Evolutionary conservation across 176 grass and related monocot species (phyloP), one percentile per base, ranked within the genome.

Genomic region (Ampelocalamus luodianensis): DNA sequence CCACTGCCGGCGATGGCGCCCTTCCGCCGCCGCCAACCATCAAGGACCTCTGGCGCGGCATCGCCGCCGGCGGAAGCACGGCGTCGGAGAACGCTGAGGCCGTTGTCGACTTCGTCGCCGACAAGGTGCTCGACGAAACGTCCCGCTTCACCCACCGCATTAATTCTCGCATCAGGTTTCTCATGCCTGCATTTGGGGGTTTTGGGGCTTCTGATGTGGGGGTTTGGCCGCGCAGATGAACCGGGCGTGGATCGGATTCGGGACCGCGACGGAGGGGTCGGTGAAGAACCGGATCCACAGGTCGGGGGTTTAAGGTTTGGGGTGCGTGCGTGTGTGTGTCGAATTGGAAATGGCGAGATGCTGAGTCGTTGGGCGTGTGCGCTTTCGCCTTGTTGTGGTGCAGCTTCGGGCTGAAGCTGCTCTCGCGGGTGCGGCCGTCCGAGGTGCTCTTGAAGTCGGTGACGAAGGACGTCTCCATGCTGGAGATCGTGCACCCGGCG

Each of bases 371-470:
- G 75, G 46, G 5, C 80, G 4, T 68, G 53, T 36, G 65, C 65
- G 0, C 4, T 71, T 43, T 81, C 10, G 5, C 62, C 82, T 75
- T 80, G 54, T 27, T 83, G 22, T 58, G 16, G 11, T 83, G 56
- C 90, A 98, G 93, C 82, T 83, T 98, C 43, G 96, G 93, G 46
- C 88, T 96, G 75, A 90, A 85, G 83, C 91, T 98, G 18, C 75
- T 98, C 12, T 98, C 96, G 8, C 85, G 86, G 71, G 93, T 98
- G 51, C 86, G 87, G 53, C 93, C 96, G 3, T 98, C 93, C 29
- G 93, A 98, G 88, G 93, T 89, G 79, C 90, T 96, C 16, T 65
- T 98, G 27, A 96, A 98, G 85, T 96, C 96, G 49, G 83, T 96
- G 71, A 90, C 91, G 16, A 98, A 95, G 70, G 96, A 96, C 72